Evolutionary conservation across 1,284 basidiomycete species (phyloP), one percentile per base, ranked within the genome.

Genomic region (Leccinum fallax): DNA sequence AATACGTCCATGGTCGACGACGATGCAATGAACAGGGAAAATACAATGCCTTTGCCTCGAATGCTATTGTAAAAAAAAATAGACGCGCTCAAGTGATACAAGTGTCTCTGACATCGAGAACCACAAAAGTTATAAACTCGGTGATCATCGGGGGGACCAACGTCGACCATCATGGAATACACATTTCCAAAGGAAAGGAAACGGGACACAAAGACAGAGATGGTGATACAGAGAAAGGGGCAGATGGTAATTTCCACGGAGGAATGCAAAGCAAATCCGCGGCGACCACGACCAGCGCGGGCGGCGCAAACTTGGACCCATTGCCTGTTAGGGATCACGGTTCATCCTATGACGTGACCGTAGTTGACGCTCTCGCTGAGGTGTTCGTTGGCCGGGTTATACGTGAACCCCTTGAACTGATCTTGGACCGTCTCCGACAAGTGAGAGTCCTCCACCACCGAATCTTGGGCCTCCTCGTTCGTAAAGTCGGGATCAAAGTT

Each of bases 401-500:
- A 93, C 2, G 92, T 93, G 77, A 94, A 93, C 19, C 90, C 94
- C 71, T 84, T 85, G 83, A 98, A 98, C 77, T 95, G 94, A 71
- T 95, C 93, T 73, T 98, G 95, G 2, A 97, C 93, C 1, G 94
- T 97, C 81, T 97, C 91, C 10, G 92, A 94, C 34, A 98, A 80
- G 60, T 92, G 92, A 9, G 93, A 95, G 71, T 94, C 94, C 66
- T 93, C 92, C 30, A 98, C 95, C 59, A 97, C 94, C 10, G 93
- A 95, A 76, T 98, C 95, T 72, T 94, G 88, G 3, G 95, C 91
- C 64, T 93, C 90, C 76, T 98, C 95, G 64, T 87, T 91, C 24
- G 95, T 97, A 74, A 97, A 97, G 77, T 97, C 95, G 40, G 94
- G 85, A 76, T 97, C 95, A 78, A 98, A 97, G 81, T 97, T 95